Base-by-base conservation (phyloP, 1,284 basidiomycete genomes). In the Puccinia hordei region DNA sequence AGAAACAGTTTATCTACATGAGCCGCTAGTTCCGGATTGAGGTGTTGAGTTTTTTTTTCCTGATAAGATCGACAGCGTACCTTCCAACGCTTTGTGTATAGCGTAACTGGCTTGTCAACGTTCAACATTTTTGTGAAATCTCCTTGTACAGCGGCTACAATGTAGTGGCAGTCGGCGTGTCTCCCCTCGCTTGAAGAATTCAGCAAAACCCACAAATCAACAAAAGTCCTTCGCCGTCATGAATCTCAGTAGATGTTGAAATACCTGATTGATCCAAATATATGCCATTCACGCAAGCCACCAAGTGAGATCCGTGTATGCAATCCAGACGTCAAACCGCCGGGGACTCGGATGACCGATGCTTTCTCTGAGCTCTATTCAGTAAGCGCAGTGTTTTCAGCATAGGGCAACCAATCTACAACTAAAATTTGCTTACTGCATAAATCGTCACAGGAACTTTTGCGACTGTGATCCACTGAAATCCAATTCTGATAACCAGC, bases 51-150 rank as follows among this genome's bases (percentile, higher is more conserved):
- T 30, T 5, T 41, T 61, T 41, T 41, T 46, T 49, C 38, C 63
- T 35, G 12, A 76, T n/a, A 51, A 30, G 27, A 35, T n/a, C 12
- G 35, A 46, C 44, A 44, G 9, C 35, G 5, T 15, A 71, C 68
- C 49, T 71, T 71, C 68, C 68, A 71, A n/a, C 22, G 35, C 27
- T 71, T 71, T 5, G 68, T 71, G 22, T 71, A 71, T 19, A 71
- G 19, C 35, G n/a, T 51, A 3, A 86, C 88, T 17, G 91, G 91
- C 65, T 90, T 90, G 83, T 91, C 87, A 82, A 89, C 88, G 82
- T 92, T 90, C 35, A 92, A 89, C 80, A 89, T 88, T 77, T 88
- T 88, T 30, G 91, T 92, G 85, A 92, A 92, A 84, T 92, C 91
- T 46, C 90, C 90, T 35, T 80, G 79, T 0, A 92, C 91, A 85